Percentiles rank a stretch among this genome's conserved stretches.
These are phyloP conservation scores for Penicillium robsamsonii DNA, from an alignment of 495 filamentous ascomycete genomes.

Conservation along the genomic window DNA sequence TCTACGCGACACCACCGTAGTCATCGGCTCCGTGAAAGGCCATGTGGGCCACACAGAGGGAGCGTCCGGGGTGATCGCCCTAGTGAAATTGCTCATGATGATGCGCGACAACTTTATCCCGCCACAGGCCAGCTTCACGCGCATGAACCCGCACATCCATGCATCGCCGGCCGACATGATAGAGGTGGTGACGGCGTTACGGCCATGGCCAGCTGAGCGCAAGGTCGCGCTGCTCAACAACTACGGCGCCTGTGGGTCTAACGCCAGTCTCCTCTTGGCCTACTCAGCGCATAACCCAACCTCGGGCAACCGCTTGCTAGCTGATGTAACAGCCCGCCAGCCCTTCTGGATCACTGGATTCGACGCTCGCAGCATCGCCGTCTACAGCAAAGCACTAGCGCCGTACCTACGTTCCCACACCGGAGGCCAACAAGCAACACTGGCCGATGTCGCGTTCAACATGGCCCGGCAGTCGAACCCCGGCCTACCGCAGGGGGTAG, in stretches of 20 bases:
- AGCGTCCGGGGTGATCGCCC: constrained; percentile 43
- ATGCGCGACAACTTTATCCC: constrained; percentile 44
- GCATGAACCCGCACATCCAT: constrained; percentile 40
- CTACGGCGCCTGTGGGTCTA: constrained; percentile 49
- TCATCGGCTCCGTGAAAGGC: constrained; percentile 48
- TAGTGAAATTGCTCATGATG: constrained; percentile 51
- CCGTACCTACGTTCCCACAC: not conserved
- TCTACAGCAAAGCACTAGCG: not conserved
- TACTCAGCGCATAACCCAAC: constrained; percentile 13
- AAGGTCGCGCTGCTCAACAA: constrained; percentile 46
- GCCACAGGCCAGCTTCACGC: constrained; percentile 40
- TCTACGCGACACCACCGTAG: constrained; percentile 16
- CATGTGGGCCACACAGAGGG: constrained; percentile 53
- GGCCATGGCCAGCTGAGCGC: constrained; percentile 32
- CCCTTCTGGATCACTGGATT: constrained; percentile 6
- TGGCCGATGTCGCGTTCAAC: constrained; percentile 8
- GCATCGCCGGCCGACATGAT: constrained; percentile 35
- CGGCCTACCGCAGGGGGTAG: not conserved
- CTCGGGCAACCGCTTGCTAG: too few species aligned
- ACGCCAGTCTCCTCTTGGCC: constrained; percentile 38
- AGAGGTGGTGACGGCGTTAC: constrained; percentile 30
- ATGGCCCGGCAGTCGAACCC: not conserved
- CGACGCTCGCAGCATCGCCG: not conserved
- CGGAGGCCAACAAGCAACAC: not conserved
- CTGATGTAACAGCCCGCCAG: too few species aligned